Evolutionary conservation across 192 early-diverging fungal species (phyloP).

Genomic region (Oehlia diaphana): DNA sequence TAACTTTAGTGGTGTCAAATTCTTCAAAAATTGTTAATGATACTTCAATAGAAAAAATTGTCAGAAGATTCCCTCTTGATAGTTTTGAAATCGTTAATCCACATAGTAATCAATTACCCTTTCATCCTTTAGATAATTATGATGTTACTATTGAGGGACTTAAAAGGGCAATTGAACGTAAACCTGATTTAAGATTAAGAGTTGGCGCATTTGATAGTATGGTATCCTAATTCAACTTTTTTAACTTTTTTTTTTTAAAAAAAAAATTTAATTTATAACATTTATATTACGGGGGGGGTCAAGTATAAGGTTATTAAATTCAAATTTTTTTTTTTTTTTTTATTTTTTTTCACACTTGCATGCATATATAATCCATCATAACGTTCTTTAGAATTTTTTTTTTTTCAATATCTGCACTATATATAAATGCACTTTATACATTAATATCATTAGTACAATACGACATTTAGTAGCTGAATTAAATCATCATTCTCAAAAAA

Average conservation of each 20-base stretch:
- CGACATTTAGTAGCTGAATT: too few species aligned
- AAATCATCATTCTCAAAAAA: too few species aligned
- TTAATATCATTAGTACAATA: too few species aligned
- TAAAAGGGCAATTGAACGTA: not conserved
- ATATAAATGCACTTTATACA: too few species aligned
- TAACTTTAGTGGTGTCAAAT: not conserved
- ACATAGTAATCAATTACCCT: not conserved
- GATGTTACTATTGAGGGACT: slow-evolving; percentile 10
- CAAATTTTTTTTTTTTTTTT: too few species aligned
- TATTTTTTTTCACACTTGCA: too few species aligned
- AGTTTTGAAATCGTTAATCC: not conserved
- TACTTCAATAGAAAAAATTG: not conserved
- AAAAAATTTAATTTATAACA: not conserved
- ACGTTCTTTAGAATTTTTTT: too few species aligned
- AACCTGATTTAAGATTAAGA: not conserved
- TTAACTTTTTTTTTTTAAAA: not conserved
- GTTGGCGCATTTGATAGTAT: slow-evolving; percentile 9
- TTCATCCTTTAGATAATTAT: not conserved
- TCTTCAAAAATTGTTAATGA: slow-evolving; percentile 2
- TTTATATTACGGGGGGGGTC: too few species aligned
- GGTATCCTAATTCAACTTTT: not conserved
- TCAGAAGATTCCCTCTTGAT: not conserved
- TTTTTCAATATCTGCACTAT: too few species aligned
- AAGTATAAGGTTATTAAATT: too few species aligned
- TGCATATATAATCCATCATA: too few species aligned